Evolutionary conservation across 75 land plant species (phyloP).

Genomic region (Pinus taeda): DNA sequence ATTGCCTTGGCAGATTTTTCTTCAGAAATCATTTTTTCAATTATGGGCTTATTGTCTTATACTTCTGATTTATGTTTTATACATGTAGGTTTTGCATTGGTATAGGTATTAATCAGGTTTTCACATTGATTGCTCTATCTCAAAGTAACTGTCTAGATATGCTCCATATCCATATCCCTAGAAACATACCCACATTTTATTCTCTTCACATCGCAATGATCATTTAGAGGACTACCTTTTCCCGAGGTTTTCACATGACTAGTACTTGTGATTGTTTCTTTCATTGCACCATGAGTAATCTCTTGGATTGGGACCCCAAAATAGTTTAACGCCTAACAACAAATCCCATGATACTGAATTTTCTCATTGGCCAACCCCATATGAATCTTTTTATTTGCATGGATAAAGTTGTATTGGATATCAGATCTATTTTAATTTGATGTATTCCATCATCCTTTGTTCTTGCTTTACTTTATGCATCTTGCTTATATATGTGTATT

Average conservation of each 20-base stretch:
- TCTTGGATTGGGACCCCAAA: neutral
- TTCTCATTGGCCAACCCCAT: neutral
- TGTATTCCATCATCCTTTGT: neutral
- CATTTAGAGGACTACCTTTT: neutral
- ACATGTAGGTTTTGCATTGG: neutral
- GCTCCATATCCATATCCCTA: neutral
- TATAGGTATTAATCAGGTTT: neutral
- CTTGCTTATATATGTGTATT: neutral
- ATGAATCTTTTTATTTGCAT: neutral
- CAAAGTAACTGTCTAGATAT: neutral
- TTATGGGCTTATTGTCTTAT: neutral
- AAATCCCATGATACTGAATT: neutral
- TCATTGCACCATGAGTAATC: neutral
- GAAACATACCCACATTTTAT: neutral
- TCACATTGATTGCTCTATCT: neutral
- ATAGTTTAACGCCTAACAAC: neutral
- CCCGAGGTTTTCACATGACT: neutral
- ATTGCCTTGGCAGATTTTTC: slow-evolving; percentile 5
- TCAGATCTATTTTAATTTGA: neutral
- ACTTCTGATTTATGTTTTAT: neutral
- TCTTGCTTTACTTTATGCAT: neutral
- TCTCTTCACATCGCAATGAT: neutral
- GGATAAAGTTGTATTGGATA: neutral
- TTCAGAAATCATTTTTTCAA: neutral
- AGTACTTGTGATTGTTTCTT: neutral